These are phyloP conservation scores for Nicotiana undulata DNA, from an alignment of 257 asterid genomes.

Conservation along the genomic window DNA sequence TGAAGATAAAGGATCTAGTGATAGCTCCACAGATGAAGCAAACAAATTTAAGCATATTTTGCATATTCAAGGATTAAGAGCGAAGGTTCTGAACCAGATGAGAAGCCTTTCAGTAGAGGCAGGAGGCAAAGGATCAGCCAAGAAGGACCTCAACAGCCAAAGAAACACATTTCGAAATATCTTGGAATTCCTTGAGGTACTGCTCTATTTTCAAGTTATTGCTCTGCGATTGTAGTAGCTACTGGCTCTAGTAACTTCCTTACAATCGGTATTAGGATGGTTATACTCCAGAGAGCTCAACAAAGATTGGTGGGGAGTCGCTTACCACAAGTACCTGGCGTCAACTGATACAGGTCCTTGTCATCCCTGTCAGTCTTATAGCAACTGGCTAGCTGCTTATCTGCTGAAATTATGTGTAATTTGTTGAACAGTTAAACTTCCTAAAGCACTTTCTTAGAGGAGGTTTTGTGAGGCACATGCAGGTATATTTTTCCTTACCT, in stretches of 20 bases:
- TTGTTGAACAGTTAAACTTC: conserved; percentile 55
- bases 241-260: neutral
- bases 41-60: conserved; percentile 41
- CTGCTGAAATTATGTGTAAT: neutral
- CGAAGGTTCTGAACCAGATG: conserved; percentile 67
- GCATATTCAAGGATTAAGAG: conserved; percentile 56
- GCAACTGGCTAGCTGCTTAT: neutral
- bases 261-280: conserved; percentile 44
- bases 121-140: conserved; percentile 82
- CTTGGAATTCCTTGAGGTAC: conserved; percentile 79
- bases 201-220: neutral
- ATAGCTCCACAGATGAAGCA: conserved; percentile 33
- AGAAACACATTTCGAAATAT: conserved; percentile 77
- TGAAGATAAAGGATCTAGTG: conserved; percentile 47
- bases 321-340: conserved; percentile 64
- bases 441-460: conserved; percentile 91
- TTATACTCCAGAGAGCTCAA: conserved; percentile 51
- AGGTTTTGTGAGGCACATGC: conserved; percentile 95
- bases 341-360: conserved; percentile 58
- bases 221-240: neutral
- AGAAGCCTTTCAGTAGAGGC: conserved; percentile 75
- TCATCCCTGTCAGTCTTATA: neutral
- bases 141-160: conserved; percentile 88
- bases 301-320: conserved; percentile 72
- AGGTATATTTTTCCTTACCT: conserved; percentile 33